Conservation (phyloP, 805 yeast species). For the Metschnikowia koreensis region DNA sequence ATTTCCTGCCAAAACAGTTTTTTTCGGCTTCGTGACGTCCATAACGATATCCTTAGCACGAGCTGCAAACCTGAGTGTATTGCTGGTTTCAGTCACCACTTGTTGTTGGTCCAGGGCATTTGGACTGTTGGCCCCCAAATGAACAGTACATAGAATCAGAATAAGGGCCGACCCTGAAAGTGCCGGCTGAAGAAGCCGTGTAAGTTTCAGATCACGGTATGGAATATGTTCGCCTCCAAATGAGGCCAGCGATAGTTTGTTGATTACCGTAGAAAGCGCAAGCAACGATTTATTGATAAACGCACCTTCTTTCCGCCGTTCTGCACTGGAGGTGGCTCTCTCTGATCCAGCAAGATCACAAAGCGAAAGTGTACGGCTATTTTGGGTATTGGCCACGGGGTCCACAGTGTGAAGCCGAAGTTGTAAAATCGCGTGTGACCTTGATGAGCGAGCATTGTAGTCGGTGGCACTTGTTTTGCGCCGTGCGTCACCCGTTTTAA, state of each 20-base stretch:
- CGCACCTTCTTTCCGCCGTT: conserved; percentile 90
- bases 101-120: conserved; percentile 28
- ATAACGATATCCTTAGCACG: conserved; percentile 84
- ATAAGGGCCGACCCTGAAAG: conserved; percentile 83
- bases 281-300: conserved; percentile 87
- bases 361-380: conserved; percentile 65
- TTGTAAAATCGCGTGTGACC: conserved; percentile 89
- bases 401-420: conserved; percentile 53
- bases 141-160: conserved; percentile 83
- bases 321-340: conserved; percentile 62
- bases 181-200: conserved; percentile 88
- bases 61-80: conserved; percentile 88
- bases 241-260: conserved; percentile 54
- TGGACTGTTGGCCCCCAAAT: conserved; percentile 44
- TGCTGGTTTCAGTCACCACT: conserved; percentile 73
- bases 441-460: conserved; percentile 79
- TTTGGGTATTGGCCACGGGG: conserved; percentile 36
- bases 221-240: conserved; percentile 66
- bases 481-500: conserved; percentile 67
- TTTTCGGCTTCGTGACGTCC: conserved; percentile 56
- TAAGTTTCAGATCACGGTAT: conserved; percentile 88
- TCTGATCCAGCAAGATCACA: conserved; percentile 99
- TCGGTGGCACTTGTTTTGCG: conserved; percentile 88
- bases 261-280: conserved; percentile 89
- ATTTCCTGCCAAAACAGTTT: conserved; percentile 30